Evolutionary conservation across 108 stramenopile species (phyloP), one percentile per base, ranked within the genome.

Genomic region (Pseudonitzschia pungens): DNA sequence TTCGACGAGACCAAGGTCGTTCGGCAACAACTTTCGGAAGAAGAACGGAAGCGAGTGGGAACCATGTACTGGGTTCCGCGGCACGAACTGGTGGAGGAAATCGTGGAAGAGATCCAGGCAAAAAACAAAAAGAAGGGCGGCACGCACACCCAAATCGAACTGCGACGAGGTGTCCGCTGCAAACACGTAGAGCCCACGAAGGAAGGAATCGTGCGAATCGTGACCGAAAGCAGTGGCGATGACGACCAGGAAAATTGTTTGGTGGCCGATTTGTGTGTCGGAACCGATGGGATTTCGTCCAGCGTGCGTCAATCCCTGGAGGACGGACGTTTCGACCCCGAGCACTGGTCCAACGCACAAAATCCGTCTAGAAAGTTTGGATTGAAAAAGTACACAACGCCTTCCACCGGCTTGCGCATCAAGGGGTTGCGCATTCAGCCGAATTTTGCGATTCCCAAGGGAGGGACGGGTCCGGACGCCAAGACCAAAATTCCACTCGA

Each of bases 31-130:
- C 21, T 58, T n/a, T 26, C 57, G 29, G 28, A 15, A 26, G 29
- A 27, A 26, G 57, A 58, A 26, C n/a, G 26, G 15, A 26, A 58
- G 29, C n/a, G 26, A 26, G 15, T 58, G 57, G 57, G 57, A 29
- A 26, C 57, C 26, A 26, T 58, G 60, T 62, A 62, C 29, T 62
- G 60, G 60, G 40, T 62, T 62, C 60, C 32, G 40, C 26, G 60
- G 29, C 60, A 62, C 29, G 60, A 31, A 31, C 15, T 62, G 29
- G 29, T 62, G 18, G 36, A 62, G 16, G 14, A 20, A 15, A 62
- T 62, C 20, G 29, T 33, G n/a, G 20, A 36, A 0, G 36, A 16
- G 29, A 36, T 62, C 29, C 15, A 53, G 53, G n/a, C 24, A 24
- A 57, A 57, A 31, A 57, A 57, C n/a, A 57, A 57, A 22, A 14